Evolutionary conservation across 768 basidiomycete genomes (phyloP), one percentile per base, ranked within the genome.

Genomic region (Brasilioporus rufonigricans): DNA sequence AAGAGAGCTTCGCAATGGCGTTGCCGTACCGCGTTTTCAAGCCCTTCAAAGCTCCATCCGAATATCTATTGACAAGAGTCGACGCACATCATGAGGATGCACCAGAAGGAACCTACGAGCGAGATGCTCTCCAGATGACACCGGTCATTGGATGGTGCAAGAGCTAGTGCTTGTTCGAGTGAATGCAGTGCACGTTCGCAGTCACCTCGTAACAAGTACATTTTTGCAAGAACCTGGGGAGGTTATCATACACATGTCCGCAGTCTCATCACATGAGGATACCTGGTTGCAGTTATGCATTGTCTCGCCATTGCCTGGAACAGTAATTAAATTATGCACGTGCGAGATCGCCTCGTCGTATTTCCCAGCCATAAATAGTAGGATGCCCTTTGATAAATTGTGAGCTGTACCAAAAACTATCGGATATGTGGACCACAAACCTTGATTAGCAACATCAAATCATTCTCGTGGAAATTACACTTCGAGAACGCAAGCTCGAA

Each of bases 141-240:
- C 1, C 32, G 32, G n/a, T 27, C 9, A 23, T 5, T 3, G 2
- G 31, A 23, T 4, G 24, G 36, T 10, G 11, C n/a, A 9, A 36
- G 33, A 14, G 2, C 8, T 7, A n/a, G 33, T 8, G 5, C 23
- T 2, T 18, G 33, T 32, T 55, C 40, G n/a, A 55, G 48, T 4
- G 26, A 44, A 18, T 31, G 14, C 18, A 52, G 4, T 1, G 57
- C 53, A 1, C 18, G 23, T 44, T 6, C 43, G 27, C 49, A 21
- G 11, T 61, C 44, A 4, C 33, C 39, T 39, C 29, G 39, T 10
- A 23, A 11, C 4, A 40, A 19, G 21, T 40, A 19, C 39, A 40
- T 40, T 40, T 21, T 23, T 1, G 11, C 52, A 32, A 61, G 48
- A 14, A 55, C 53, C 59, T 61, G n/a, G 13, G 16, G 35, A 47